Base-by-base conservation (phyloP, 768 basidiomycete genomes). In the Wakefieldia striispora region DNA sequence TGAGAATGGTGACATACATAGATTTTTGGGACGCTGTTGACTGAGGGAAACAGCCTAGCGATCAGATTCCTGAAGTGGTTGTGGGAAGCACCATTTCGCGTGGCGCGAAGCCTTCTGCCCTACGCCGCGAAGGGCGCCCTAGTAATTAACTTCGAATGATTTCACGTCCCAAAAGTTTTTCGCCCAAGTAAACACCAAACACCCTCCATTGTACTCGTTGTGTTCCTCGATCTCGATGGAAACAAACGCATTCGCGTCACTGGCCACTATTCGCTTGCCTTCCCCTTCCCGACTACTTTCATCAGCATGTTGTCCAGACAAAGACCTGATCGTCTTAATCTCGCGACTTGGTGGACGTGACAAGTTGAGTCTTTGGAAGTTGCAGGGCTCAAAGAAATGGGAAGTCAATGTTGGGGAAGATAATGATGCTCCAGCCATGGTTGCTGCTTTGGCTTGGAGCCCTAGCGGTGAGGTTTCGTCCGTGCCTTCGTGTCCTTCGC, bases 251-350 rank as follows among this genome's bases (percentile, higher is more conserved):
- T 86, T 86, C 59, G 70, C 66, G 37, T 60, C 80, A 26, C 72
- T 90, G 46, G 80, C 82, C 20, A 75, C 72, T 27, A 64, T 86
- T 26, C 75, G 75, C 37, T 67, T 89, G 12, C 79, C 84, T 6
- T 70, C 79, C 7, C 71, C 79, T 26, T 79, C 79, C 47, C 80
- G 84, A 35, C 58, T 91, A 26, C 67, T 87, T 21, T 49, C 72
- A 10, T 77, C 82, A 19, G 81, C 89, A 40, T 91, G 89, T 59
- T 90, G 90, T 64, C 88, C 89, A 9, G 90, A 91, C 71, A 92
- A 91, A 65, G 90, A 92, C 66, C 72, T 91, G 36, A 69, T 91
- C 4, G 72, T 84, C 23, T 70, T 90, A 8, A 71, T 91, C 43
- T 83, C 84, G 50, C 78, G 81, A 24, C 71, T 84, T 21, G 86